Evolutionary conservation across 257 asterid species (phyloP).

Genomic region (Apocynum venetum): DNA sequence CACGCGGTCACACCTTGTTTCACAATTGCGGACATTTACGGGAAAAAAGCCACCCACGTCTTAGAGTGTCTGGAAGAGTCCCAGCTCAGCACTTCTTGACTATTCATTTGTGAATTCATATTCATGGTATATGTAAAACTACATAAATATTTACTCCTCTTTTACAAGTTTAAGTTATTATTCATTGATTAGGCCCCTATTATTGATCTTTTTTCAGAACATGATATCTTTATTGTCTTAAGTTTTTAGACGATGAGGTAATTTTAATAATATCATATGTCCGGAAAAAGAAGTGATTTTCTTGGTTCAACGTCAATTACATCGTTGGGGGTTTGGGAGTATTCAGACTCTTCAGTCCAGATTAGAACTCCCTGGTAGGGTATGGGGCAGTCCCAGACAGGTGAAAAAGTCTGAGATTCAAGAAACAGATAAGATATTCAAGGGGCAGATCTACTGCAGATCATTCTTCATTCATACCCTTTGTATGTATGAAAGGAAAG

Average conservation of each 20-base stretch:
- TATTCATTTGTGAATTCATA: too few species aligned
- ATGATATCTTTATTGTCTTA: too few species aligned
- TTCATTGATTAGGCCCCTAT: too few species aligned
- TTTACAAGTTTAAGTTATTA: too few species aligned
- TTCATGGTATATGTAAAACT: too few species aligned
- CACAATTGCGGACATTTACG: background rate
- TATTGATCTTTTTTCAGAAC: too few species aligned
- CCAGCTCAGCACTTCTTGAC: background rate
- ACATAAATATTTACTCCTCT: too few species aligned
- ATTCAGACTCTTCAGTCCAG: background rate
- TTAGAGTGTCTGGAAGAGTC: background rate
- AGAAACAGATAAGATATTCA: background rate
- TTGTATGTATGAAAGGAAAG: background rate
- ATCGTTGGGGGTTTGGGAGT: background rate
- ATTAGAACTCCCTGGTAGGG: background rate
- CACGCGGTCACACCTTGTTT: background rate
- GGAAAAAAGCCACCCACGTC: slow-evolving; percentile 2
- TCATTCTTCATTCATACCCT: background rate
- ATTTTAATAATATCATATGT: too few species aligned
- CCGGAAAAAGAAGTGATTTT: too few species aligned
- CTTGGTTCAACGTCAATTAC: too few species aligned
- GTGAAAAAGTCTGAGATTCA: background rate
- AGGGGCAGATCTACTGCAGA: background rate
- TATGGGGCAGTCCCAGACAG: background rate
- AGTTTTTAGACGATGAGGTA: too few species aligned